These are phyloP conservation scores for Flaveria sonorensis DNA, from an alignment of 129 eudicot genomes.

Conservation along the genomic window DNA sequence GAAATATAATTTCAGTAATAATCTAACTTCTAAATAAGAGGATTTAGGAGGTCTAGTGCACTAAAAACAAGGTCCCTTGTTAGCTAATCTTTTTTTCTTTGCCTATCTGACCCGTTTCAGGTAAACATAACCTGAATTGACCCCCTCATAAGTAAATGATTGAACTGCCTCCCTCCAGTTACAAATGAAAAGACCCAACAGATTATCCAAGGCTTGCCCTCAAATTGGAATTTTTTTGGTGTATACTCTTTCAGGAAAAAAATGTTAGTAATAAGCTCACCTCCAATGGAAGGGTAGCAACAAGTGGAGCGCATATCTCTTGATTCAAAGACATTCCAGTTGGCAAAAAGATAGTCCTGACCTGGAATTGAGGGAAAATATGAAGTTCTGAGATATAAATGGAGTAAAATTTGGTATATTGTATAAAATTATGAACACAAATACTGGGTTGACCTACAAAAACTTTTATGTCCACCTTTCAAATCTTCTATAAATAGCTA, in stretches of 20 bases:
- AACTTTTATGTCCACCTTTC: neutral
- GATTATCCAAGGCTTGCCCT: neutral
- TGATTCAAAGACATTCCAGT: constrained; percentile 81
- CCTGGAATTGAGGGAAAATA: constrained; percentile 49
- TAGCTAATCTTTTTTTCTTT: neutral
- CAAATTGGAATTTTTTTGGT: neutral
- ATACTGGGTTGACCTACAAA: neutral
- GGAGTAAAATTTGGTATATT: neutral
- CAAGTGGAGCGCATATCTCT: constrained; percentile 92
- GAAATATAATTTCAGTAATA: neutral
- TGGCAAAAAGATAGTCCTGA: constrained; percentile 81
- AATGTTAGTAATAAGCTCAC: constrained; percentile 39
- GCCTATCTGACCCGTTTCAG: neutral
- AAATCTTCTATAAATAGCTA: constrained; percentile 7
- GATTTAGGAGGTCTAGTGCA: neutral
- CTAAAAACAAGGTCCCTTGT: neutral
- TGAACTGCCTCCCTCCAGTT: constrained; percentile 12
- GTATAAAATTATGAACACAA: neutral
- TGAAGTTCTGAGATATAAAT: neutral
- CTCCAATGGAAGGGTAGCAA: constrained; percentile 98
- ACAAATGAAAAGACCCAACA: constrained; percentile 9
- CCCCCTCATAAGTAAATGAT: neutral
- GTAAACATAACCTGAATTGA: neutral
- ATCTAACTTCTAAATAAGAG: neutral
- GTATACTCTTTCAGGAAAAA: neutral